Conservation (phyloP, 768 basidiomycete genomes). For the Vararia minispora region DNA sequence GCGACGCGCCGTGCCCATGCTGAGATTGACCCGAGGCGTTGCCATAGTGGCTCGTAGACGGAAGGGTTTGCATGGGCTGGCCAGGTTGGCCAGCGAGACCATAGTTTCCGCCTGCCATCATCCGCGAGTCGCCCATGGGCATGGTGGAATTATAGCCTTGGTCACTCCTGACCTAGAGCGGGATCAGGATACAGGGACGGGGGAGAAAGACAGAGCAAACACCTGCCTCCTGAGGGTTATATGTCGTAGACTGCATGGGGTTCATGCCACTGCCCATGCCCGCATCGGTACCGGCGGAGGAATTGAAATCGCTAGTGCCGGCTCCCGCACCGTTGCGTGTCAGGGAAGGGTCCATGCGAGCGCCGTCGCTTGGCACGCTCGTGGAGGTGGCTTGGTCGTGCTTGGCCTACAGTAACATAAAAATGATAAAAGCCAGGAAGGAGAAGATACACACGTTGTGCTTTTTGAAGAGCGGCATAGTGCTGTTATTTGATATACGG, state of each 20-base stretch:
- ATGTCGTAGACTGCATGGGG: background rate
- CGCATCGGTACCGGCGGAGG: background rate
- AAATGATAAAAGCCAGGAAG: too few species aligned
- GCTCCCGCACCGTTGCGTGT: background rate
- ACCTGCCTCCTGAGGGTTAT: background rate
- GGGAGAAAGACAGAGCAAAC: background rate
- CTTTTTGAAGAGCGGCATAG: constrained; percentile 15
- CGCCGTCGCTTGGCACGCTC: too few species aligned
- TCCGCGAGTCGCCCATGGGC: background rate
- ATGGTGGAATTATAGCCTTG: background rate
- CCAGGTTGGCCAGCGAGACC: background rate
- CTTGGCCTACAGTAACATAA: background rate
- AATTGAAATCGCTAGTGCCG: too few species aligned
- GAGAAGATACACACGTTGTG: constrained; percentile 8
- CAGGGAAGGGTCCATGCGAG: background rate
- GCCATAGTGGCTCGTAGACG: constrained; percentile 15
- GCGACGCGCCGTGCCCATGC: constrained; percentile 20
- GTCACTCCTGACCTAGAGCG: background rate
- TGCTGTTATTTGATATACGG: background rate
- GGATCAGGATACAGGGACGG: background rate
- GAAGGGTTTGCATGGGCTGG: constrained; percentile 9
- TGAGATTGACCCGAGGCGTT: background rate
- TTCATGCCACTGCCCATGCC: background rate
- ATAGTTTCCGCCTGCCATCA: background rate
- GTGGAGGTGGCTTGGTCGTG: background rate